These are phyloP conservation scores for Suhomyces sp. DNA, from an alignment of 805 yeast species.

Conservation along the genomic window DNA sequence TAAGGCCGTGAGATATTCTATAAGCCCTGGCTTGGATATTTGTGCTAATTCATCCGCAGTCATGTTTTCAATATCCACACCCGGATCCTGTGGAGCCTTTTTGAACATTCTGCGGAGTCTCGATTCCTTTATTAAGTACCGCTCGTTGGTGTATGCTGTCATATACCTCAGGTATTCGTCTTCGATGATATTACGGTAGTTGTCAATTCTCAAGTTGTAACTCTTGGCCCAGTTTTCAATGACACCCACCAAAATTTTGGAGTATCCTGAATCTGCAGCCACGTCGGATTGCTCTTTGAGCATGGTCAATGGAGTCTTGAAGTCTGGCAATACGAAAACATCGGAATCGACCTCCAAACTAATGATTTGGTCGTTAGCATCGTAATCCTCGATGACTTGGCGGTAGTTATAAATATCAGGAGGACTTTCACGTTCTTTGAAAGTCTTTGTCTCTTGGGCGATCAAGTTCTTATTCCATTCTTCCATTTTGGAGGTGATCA, in stretches of 20 bases:
- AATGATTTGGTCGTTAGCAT: constrained; percentile 31
- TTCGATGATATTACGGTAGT: constrained; percentile 57
- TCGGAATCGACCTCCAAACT: constrained; percentile 40
- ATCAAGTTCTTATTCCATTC: constrained; percentile 81
- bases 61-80: constrained; percentile 37
- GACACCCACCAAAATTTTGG: constrained; percentile 74
- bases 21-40: constrained; percentile 59
- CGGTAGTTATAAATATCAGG: constrained; percentile 69
- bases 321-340: constrained; percentile 66
- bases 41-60: constrained; percentile 35
- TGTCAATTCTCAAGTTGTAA: constrained; percentile 57
- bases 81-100: constrained; percentile 7
- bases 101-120: constrained; percentile 38
- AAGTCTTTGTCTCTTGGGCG: constrained; percentile 62
- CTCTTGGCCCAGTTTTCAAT: constrained; percentile 66
- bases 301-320: constrained; percentile 75
- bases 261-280: constrained; percentile 81
- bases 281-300: constrained; percentile 87
- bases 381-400: constrained; percentile 40
- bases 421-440: constrained; percentile 61
- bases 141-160: constrained; percentile 40
- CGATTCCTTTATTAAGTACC: constrained; percentile 42
- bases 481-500: constrained; percentile 68
- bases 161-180: constrained; percentile 40
- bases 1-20: constrained; percentile 77